phyloP scores from a whole-genome alignment of 768 basidiomycete genomes.

The Coprinopsis marcescibilis region DNA sequence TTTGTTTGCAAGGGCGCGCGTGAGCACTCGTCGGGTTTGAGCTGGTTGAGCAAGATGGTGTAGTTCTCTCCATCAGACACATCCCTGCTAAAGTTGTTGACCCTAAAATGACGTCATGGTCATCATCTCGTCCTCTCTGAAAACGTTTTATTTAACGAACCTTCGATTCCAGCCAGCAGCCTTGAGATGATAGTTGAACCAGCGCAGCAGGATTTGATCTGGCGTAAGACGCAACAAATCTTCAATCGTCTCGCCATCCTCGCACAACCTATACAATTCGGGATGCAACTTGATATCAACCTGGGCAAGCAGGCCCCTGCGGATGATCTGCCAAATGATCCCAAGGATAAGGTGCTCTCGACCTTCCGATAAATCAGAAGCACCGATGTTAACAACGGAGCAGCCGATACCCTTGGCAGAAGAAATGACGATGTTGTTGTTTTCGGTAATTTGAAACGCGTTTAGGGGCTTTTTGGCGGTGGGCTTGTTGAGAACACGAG shows the following conservation, averaged over 20 bases:
- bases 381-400: conserved; percentile 97
- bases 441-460: conserved; percentile 98
- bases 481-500: conserved; percentile 94
- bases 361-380: conserved; percentile 87
- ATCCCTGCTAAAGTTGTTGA: conserved; percentile 96
- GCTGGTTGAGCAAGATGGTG: conserved; percentile 90
- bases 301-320: conserved; percentile 86
- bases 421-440: conserved; percentile 99
- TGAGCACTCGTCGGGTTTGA: conserved; percentile 91
- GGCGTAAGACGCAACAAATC: conserved; percentile 91
- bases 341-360: conserved; percentile 96
- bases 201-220: conserved; percentile 94
- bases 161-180: conserved; percentile 87
- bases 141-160: conserved; percentile 30
- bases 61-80: conserved; percentile 98
- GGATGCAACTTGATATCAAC: conserved; percentile 99
- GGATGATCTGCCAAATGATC: conserved; percentile 97
- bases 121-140: conserved; percentile 3
- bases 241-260: conserved; percentile 96
- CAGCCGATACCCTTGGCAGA: conserved; percentile 98
- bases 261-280: conserved; percentile 91
- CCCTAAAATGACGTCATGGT: conserved; percentile 41
- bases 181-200: conserved; percentile 99
- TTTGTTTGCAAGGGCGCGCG: conserved; percentile 82
- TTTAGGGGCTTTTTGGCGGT: conserved; percentile 78